Evolutionary conservation across 2,329 filamentous ascomycete species (phyloP).

Genomic region (Colletotrichum cuscutae): DNA sequence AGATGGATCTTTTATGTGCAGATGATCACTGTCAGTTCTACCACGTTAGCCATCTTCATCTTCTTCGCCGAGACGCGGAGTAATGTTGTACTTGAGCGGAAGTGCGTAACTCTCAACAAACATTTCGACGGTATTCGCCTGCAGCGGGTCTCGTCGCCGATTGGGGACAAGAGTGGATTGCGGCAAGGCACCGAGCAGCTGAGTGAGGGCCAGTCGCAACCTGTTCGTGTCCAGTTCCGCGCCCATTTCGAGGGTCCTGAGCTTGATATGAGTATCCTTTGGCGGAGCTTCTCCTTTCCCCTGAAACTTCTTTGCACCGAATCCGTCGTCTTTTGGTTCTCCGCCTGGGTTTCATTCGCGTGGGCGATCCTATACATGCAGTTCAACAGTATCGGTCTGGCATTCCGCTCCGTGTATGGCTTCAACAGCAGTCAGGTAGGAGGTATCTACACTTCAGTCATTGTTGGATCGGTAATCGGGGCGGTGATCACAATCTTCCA

Average conservation of each 20-base stretch:
- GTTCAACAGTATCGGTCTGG: conserved; percentile 66
- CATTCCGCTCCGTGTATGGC: conserved; percentile 70
- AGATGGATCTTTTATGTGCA: conserved; percentile 77
- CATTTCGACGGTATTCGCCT: neutral
- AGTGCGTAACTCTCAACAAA: conserved; percentile 67
- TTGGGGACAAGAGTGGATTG: neutral
- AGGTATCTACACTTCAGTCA: conserved; percentile 66
- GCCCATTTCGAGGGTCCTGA: conserved; percentile 30
- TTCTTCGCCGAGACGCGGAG: conserved; percentile 76
- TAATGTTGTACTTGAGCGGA: conserved; percentile 70
- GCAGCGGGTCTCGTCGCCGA: neutral
- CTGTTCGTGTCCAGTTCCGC: neutral
- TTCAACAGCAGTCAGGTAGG: conserved; percentile 71
- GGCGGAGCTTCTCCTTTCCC: conserved; percentile 44
- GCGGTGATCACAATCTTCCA: conserved; percentile 66
- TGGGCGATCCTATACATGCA: conserved; percentile 77
- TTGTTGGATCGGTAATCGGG: conserved; percentile 55
- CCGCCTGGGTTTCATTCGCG: conserved; percentile 76
- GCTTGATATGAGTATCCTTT: conserved; percentile 39
- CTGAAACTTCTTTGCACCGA: conserved; percentile 64
- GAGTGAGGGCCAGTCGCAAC: neutral
- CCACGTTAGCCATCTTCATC: conserved; percentile 66
- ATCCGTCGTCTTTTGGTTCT: conserved; percentile 73
- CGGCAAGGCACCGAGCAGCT: neutral
- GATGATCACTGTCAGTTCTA: conserved; percentile 64